These are phyloP conservation scores for Cladophialophora carrionii DNA, from an alignment of 2,329 filamentous ascomycete genomes.

Conservation along the genomic window DNA sequence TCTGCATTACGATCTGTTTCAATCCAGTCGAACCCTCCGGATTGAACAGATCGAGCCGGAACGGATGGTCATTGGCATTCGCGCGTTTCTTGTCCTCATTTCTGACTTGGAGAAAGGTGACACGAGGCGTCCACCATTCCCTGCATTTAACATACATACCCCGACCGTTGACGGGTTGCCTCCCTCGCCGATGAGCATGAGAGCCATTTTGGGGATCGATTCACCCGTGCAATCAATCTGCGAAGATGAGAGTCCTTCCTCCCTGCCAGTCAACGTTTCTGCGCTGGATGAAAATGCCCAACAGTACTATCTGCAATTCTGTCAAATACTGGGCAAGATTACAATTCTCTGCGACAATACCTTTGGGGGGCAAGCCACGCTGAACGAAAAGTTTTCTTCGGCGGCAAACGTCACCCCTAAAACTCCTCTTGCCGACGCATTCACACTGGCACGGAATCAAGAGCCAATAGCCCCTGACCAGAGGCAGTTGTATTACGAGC, in stretches of 20 bases:
- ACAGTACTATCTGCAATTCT: slow-evolving; percentile 88
- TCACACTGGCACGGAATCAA: slow-evolving; percentile 84
- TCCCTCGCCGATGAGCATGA: slow-evolving; percentile 43
- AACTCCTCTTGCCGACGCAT: slow-evolving; percentile 91
- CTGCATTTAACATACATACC: slow-evolving; percentile 59
- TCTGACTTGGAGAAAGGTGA: slow-evolving; percentile 86
- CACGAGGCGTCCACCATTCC: slow-evolving; percentile 78
- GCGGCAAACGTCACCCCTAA: slow-evolving; percentile 66
- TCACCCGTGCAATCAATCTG: slow-evolving; percentile 41
- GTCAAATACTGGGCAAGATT: slow-evolving; percentile 92
- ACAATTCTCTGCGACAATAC: slow-evolving; percentile 95
- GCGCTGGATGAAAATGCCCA: slow-evolving; percentile 74
- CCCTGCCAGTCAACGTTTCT: slow-evolving; percentile 58
- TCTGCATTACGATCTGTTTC: slow-evolving; percentile 89
- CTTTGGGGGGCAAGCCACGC: slow-evolving; percentile 90
- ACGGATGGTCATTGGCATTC: slow-evolving; percentile 94
- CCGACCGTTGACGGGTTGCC: slow-evolving; percentile 43
- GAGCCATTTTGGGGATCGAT: slow-evolving; percentile 46
- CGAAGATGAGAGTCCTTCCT: slow-evolving; percentile 41
- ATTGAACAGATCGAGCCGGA: slow-evolving; percentile 95
- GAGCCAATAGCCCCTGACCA: slow-evolving; percentile 77
- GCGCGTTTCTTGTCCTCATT: slow-evolving; percentile 91
- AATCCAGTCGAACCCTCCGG: slow-evolving; percentile 73
- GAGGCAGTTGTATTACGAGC: slow-evolving; percentile 92
- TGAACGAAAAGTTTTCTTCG: slow-evolving; percentile 92